Evolutionary conservation across 306 rosid genomes (phyloP).

Genomic region (Casuarina equisetifolia): DNA sequence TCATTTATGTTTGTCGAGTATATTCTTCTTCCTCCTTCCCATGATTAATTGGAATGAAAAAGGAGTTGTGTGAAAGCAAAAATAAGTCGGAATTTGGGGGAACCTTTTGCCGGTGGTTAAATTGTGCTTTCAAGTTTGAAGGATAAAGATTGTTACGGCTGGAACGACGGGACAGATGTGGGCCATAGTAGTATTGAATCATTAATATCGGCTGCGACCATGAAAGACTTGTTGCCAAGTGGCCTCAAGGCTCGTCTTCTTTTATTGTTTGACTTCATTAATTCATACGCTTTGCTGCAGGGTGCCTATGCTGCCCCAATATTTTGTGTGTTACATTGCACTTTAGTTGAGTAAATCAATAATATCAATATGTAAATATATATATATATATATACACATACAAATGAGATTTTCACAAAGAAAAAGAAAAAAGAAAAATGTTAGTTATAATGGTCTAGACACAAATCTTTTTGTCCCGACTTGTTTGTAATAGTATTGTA

Average conservation of each 20-base stretch:
- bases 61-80: slow-evolving; percentile 18
- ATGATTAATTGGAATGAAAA: background rate
- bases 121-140: slow-evolving; percentile 37
- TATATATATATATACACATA: too few species aligned
- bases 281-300: background rate
- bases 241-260: slow-evolving; percentile 72
- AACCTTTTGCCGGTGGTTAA: slow-evolving; percentile 39
- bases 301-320: background rate
- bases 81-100: slow-evolving; percentile 14
- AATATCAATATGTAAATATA: too few species aligned
- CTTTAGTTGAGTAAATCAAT: too few species aligned
- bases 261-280: slow-evolving; percentile 2
- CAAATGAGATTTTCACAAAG: too few species aligned
- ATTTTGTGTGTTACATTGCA: background rate
- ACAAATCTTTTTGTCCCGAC: background rate
- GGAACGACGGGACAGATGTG: slow-evolving; percentile 76
- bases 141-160: slow-evolving; percentile 45
- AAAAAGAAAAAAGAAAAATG: background rate
- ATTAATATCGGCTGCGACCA: slow-evolving; percentile 47
- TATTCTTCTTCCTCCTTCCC: background rate
- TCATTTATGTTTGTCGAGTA: background rate
- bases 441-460: background rate
- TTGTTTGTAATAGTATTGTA: too few species aligned
- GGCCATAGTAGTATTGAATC: slow-evolving; percentile 50
- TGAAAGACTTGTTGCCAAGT: slow-evolving; percentile 66